These are phyloP conservation scores for Neoboletus subvelutipes DNA, from an alignment of 768 basidiomycete genomes.

Conservation along the genomic window DNA sequence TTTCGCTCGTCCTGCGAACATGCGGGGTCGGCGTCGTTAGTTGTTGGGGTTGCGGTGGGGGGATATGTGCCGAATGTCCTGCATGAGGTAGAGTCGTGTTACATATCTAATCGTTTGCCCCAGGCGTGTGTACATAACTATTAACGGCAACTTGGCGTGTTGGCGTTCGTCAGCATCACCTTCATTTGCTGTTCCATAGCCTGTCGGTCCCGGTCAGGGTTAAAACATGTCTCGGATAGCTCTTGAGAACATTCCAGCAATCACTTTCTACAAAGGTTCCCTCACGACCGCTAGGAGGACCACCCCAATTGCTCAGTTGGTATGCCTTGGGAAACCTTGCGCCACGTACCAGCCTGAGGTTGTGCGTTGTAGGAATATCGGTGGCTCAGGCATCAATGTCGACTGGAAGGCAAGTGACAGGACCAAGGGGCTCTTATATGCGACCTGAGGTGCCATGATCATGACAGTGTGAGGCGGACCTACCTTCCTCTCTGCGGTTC, in stretches of 20 bases:
- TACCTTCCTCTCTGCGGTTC: slow-evolving; percentile 79
- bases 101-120: neutral
- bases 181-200: neutral
- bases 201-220: neutral
- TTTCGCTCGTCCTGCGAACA: slow-evolving; percentile 72
- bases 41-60: slow-evolving; percentile 85
- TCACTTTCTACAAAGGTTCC: slow-evolving; percentile 75
- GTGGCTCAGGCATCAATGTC: slow-evolving; percentile 73
- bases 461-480: slow-evolving; percentile 82
- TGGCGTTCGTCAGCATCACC: slow-evolving; percentile 1
- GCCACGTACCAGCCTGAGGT: slow-evolving; percentile 76
- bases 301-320: slow-evolving; percentile 71
- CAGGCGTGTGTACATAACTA: slow-evolving; percentile 7
- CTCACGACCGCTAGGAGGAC: slow-evolving; percentile 68
- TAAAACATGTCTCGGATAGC: slow-evolving; percentile 63
- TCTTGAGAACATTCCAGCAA: slow-evolving; percentile 66
- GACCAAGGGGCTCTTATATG: slow-evolving; percentile 1
- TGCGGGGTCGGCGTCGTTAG: slow-evolving; percentile 72
- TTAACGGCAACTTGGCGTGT: slow-evolving; percentile 9
- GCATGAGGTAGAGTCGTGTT: slow-evolving; percentile 22
- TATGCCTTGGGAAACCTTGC: slow-evolving; percentile 80
- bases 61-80: slow-evolving; percentile 70
- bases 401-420: slow-evolving; percentile 79
- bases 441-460: slow-evolving; percentile 8
- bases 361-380: slow-evolving; percentile 79